phyloP scores from a whole-genome alignment of 208 protist species.

The Crithidia expoeki region DNA sequence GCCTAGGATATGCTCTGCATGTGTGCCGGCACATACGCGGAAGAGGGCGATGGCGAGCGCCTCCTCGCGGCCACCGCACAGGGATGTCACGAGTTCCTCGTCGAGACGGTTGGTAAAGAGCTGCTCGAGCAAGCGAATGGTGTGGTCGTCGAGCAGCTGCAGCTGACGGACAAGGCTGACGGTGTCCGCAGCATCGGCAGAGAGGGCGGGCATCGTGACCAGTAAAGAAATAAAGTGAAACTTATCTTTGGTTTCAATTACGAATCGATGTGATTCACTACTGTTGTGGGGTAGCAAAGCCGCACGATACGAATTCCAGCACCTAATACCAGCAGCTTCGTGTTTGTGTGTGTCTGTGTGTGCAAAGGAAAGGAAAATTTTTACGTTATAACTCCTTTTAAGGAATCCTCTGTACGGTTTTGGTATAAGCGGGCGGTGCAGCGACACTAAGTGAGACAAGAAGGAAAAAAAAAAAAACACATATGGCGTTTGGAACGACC shows the following conservation, averaged over 20 bases:
- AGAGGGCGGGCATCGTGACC: slow-evolving; percentile 73
- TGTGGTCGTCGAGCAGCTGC: slow-evolving; percentile 63
- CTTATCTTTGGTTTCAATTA: slow-evolving; percentile 12
- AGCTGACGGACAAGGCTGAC: slow-evolving; percentile 69
- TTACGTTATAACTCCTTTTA: too few species aligned
- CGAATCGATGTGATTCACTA: background rate
- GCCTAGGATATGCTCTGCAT: slow-evolving; percentile 57
- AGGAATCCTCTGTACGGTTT: too few species aligned
- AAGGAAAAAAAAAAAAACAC: background rate
- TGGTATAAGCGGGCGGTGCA: too few species aligned
- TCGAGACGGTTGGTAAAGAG: slow-evolving; percentile 73
- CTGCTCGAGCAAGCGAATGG: slow-evolving; percentile 72
- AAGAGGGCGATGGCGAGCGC: slow-evolving; percentile 65
- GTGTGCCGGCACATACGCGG: slow-evolving; percentile 44
- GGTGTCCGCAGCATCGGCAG: slow-evolving; percentile 67
- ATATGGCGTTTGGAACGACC: too few species aligned
- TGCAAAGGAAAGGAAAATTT: slow-evolving; percentile 6
- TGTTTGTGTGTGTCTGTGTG: background rate
- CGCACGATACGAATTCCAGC: too few species aligned
- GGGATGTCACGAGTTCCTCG: slow-evolving; percentile 54
- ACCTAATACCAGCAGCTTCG: too few species aligned
- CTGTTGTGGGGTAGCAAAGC: too few species aligned
- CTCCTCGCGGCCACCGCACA: slow-evolving; percentile 61
- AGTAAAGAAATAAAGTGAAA: slow-evolving; percentile 6
- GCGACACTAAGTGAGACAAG: background rate